phyloP scores from a whole-genome alignment of 2,329 filamentous ascomycete genomes.

The Neurospora sp. region DNA sequence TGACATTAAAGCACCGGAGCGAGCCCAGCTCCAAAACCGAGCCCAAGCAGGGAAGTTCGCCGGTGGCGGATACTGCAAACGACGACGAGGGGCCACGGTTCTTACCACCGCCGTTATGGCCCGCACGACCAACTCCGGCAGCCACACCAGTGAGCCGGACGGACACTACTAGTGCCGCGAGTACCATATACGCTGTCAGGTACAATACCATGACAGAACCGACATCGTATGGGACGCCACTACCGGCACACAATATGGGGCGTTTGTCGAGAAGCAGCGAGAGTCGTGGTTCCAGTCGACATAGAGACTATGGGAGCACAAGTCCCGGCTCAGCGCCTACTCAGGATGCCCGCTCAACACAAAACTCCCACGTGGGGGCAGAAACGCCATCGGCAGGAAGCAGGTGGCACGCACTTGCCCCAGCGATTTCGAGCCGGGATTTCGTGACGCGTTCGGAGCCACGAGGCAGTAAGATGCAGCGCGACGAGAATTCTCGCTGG shows the following conservation, averaged over 20 bases:
- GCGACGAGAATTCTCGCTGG: slow-evolving; percentile 31
- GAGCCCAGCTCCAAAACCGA: slow-evolving; percentile 3
- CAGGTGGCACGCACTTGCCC: slow-evolving; percentile 22
- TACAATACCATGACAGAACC: slow-evolving; percentile 49
- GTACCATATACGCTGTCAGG: slow-evolving; percentile 53
- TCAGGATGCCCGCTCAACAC: slow-evolving; percentile 12
- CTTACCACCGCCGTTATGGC: slow-evolving; percentile 42
- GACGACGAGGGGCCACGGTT: slow-evolving; percentile 23
- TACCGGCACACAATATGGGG: slow-evolving; percentile 12
- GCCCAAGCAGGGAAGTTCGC: neutral
- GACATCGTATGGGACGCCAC: slow-evolving; percentile 36
- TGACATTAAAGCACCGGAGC: slow-evolving; percentile 12
- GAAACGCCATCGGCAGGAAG: slow-evolving; percentile 3
- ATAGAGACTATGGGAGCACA: slow-evolving; percentile 8
- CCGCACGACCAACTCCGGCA: slow-evolving; percentile 42
- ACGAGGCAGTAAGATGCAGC: neutral
- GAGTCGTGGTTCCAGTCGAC: slow-evolving; percentile 21
- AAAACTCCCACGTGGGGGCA: neutral
- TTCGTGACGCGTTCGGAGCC: neutral
- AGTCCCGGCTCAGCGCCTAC: slow-evolving; percentile 6
- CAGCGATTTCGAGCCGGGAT: slow-evolving; percentile 15
- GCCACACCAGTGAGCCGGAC: slow-evolving; percentile 50
- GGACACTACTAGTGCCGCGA: slow-evolving; percentile 53
- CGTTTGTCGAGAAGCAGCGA: slow-evolving; percentile 26
- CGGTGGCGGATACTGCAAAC: slow-evolving; percentile 3